Evolutionary conservation across 2,329 filamentous ascomycete genomes (phyloP).

Genomic region (Chaetomium sp.): DNA sequence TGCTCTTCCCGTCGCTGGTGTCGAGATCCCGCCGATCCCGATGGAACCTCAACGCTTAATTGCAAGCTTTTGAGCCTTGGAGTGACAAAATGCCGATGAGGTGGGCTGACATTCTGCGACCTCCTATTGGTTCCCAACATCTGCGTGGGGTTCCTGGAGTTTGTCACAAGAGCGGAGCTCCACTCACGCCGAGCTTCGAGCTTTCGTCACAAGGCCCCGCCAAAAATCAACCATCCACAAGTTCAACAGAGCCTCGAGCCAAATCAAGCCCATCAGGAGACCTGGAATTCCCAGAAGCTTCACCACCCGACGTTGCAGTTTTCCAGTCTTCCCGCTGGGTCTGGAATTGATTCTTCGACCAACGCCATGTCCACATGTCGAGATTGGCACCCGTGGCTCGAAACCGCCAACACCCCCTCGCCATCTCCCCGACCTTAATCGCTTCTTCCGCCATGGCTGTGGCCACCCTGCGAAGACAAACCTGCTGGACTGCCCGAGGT

Average conservation of each 20-base stretch:
- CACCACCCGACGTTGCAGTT: too few relatives aligned
- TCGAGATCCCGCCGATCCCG: background rate
- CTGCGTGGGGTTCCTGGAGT: slow-evolving; percentile 1
- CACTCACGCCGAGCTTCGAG: background rate
- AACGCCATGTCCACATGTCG: slow-evolving; percentile 23
- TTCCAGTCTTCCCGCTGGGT: background rate
- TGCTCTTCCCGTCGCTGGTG: background rate
- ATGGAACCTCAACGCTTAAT: background rate
- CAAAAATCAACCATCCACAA: background rate
- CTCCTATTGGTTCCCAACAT: background rate
- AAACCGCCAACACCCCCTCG: slow-evolving; percentile 10
- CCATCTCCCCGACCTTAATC: background rate
- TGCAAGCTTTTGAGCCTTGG: too few relatives aligned
- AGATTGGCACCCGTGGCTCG: slow-evolving; percentile 16
- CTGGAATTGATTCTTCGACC: background rate
- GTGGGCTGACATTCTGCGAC: background rate
- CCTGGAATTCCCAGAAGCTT: too few relatives aligned
- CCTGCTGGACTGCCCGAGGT: too few relatives aligned
- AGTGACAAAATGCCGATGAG: background rate
- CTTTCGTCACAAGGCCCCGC: too few relatives aligned
- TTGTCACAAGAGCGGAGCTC: background rate
- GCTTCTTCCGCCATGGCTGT: slow-evolving; percentile 2
- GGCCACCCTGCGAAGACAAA: background rate
- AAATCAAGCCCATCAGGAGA: background rate
- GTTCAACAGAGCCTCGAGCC: background rate